phyloP scores from a whole-genome alignment of 2,329 filamentous ascomycete species.

The Exophiala spinifera region DNA sequence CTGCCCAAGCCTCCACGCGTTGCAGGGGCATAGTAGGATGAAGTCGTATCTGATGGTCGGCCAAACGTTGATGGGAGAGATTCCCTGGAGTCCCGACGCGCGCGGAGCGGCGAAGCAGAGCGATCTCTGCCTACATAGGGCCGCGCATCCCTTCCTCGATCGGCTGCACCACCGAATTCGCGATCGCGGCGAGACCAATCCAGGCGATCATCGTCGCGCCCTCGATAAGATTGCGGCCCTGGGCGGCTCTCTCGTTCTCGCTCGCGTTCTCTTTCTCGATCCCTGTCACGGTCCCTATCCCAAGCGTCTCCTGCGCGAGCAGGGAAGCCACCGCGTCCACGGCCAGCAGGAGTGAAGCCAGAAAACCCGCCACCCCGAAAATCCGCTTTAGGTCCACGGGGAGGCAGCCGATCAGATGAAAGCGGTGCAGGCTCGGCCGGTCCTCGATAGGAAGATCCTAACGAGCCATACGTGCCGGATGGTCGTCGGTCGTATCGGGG shows the following conservation, averaged over 20 bases:
- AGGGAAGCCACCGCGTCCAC: conserved; percentile 58
- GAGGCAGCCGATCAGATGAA: conserved; percentile 64
- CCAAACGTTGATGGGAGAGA: conserved; percentile 40
- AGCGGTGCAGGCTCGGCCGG: conserved; percentile 60
- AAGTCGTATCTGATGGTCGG: conserved; percentile 37
- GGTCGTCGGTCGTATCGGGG: conserved; percentile 72
- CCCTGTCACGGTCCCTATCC: conserved; percentile 17
- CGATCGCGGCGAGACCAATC: conserved; percentile 48
- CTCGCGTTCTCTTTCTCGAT: conserved; percentile 43
- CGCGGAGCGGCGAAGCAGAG: conserved; percentile 42
- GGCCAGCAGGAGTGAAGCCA: conserved; percentile 22
- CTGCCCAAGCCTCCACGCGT: conserved; percentile 39
- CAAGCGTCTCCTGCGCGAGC: conserved; percentile 52
- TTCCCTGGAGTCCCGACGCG: conserved; percentile 45
- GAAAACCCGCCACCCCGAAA: conserved; percentile 54
- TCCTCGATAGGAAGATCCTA: conserved; percentile 49
- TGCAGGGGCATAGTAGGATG: conserved; percentile 34
- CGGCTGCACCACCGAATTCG: conserved; percentile 46
- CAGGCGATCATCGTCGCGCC: conserved; percentile 36
- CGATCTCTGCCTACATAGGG: conserved; percentile 46
- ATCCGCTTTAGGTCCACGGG: conserved; percentile 75
- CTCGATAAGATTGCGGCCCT: conserved; percentile 40
- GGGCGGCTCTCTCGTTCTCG: conserved; percentile 40
- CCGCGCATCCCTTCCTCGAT: conserved; percentile 40
- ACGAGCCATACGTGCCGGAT: conserved; percentile 59